These are phyloP conservation scores for Trypanosoma rangeli DNA, from an alignment of 208 protist genomes.

Conservation along the genomic window DNA sequence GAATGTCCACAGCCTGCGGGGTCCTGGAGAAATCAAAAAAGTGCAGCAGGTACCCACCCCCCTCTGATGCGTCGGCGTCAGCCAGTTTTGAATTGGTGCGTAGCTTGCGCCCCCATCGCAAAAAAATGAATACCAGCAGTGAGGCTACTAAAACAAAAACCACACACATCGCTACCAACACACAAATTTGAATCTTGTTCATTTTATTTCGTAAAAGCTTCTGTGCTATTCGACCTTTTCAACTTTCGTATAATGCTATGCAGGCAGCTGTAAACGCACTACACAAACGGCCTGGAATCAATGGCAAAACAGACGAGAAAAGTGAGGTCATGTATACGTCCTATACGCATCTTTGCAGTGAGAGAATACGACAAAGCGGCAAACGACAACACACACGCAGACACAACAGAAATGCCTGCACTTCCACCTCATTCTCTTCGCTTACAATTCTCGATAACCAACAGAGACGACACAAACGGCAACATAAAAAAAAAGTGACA, in stretches of 20 bases:
- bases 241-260: background rate
- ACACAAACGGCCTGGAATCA: background rate
- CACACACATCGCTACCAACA: conserved; percentile 60
- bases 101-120: conserved; percentile 19
- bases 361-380: background rate
- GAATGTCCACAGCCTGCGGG: conserved; percentile 42
- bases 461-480: background rate
- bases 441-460: background rate
- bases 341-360: background rate
- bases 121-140: conserved; percentile 45
- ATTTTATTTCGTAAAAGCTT: conserved; percentile 3
- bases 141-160: conserved; percentile 41
- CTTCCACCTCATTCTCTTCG: background rate
- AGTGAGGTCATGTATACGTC: background rate
- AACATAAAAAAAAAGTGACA: background rate
- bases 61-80: background rate
- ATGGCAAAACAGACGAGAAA: background rate
- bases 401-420: background rate
- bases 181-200: conserved; percentile 33
- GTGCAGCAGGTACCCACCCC: conserved; percentile 37
- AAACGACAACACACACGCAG: background rate
- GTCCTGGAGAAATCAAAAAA: conserved; percentile 49
- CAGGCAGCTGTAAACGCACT: background rate
- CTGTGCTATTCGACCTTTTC: too few relatives aligned
- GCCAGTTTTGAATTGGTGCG: conserved; percentile 7